Evolutionary conservation across 495 filamentous ascomycete species (phyloP), one percentile per base, ranked within the genome.

Genomic region (Copromyces sp.): DNA sequence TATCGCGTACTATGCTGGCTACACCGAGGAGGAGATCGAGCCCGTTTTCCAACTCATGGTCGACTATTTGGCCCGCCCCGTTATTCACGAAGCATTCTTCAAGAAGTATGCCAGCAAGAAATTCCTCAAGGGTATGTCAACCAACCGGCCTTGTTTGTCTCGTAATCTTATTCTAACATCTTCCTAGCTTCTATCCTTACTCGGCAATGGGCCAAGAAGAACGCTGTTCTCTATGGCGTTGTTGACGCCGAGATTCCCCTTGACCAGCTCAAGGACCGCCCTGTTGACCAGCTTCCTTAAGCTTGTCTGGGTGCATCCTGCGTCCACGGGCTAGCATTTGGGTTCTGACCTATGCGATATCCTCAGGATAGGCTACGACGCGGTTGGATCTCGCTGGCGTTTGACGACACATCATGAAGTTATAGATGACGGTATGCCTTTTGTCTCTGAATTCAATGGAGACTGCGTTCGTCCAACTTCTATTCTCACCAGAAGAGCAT

Each of bases 91-190:
- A 81, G 95, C 96, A 20, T 98, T 99, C 88, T 98, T 97, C 87
- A 95, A 95, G 87, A 99, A 99, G 81, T 99, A 99, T 78, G 95
- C 96, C 17, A 95, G 93, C 88, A 98, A 98, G 86, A 97, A 95
- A 82, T 99, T 97, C 83, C 82, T 98, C 78, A 98, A 98, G 85
- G 95, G 95, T 94, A 88, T 79, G 82, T 74, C 20, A 59, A 70
- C 3, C n/a, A 47, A 9, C 35, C 61, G 40, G 8, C 14, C 45
- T 2, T 41, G 9, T 41, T 69, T 69, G 73, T 40, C 39, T 70
- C 42, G 29, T 29, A 70, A 42, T 5, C 71, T 37, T 38, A 47
- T 72, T 69, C 59, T 81, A 44, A 80, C 71, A 40, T 68, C 75
- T 83, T 74, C 70, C 61, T 75, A 97, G 95, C 94, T 71, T 98